phyloP scores from a whole-genome alignment of 169 alveolate genomes.

The Plasmodium vinckei region DNA sequence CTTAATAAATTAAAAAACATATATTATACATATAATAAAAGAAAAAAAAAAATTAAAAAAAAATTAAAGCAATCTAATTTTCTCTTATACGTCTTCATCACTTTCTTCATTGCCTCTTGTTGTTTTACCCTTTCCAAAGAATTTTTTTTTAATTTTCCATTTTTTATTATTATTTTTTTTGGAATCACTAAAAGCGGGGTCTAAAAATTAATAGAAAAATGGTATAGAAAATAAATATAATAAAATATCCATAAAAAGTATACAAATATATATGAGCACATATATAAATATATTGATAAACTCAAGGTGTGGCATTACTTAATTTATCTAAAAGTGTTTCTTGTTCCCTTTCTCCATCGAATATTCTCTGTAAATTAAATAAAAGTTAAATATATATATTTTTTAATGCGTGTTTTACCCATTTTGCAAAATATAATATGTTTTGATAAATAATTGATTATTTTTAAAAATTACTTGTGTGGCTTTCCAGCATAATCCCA shows the following conservation, averaged over 20 bases:
- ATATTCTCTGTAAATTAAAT: conserved; percentile 25
- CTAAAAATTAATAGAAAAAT: conserved; percentile 2
- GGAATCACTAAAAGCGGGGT: neutral
- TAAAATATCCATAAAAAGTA: neutral
- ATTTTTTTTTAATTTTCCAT: conserved; percentile 30
- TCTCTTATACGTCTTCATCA: no score
- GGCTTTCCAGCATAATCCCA: conserved; percentile 40
- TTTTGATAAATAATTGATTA: no score
- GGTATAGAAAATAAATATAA: neutral
- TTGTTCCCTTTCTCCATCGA: conserved; percentile 23
- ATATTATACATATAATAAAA: no score
- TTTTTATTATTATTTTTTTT: conserved; percentile 32
- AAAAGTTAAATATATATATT: conserved; percentile 4
- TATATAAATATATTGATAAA: neutral
- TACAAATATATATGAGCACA: neutral
- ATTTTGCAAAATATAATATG: no score
- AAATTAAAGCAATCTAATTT: neutral
- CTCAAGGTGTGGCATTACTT: conserved; percentile 17
- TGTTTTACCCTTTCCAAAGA: conserved; percentile 61
- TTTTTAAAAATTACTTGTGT: conserved; percentile 32
- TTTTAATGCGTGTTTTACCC: no score
- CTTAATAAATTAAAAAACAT: no score
- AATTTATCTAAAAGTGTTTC: conserved; percentile 30
- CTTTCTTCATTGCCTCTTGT: conserved; percentile 9
- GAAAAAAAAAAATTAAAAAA: neutral